Evolutionary conservation across 768 basidiomycete genomes (phyloP).

Genomic region (Phanerochaete carnosa): DNA sequence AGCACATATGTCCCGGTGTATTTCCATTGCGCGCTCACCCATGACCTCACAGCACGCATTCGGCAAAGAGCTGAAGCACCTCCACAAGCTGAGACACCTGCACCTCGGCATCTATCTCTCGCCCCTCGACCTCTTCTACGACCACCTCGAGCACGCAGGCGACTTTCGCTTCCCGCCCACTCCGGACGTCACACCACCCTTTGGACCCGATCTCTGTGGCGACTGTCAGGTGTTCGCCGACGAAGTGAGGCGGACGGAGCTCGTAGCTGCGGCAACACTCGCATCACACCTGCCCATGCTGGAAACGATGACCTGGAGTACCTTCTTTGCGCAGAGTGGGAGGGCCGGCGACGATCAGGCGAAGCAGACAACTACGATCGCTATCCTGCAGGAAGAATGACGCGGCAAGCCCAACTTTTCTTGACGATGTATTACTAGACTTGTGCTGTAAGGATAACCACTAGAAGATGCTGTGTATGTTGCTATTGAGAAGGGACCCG

Average conservation of each 20-base stretch:
- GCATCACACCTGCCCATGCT: constrained; percentile 43
- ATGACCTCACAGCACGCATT: constrained; percentile 37
- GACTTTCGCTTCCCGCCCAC: not conserved
- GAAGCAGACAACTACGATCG: constrained; percentile 31
- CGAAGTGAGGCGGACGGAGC: constrained; percentile 40
- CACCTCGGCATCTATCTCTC: constrained; percentile 66
- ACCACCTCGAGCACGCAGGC: constrained; percentile 34
- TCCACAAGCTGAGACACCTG: constrained; percentile 45
- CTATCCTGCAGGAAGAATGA: constrained; percentile 18
- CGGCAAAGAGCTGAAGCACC: constrained; percentile 40
- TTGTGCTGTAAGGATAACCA: too few species aligned
- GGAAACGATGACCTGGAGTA: constrained; percentile 48
- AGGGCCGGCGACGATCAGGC: constrained; percentile 10
- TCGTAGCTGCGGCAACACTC: constrained; percentile 44
- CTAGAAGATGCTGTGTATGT: too few species aligned
- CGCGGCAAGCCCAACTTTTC: too few species aligned
- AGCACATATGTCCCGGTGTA: not conserved
- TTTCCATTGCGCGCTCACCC: not conserved
- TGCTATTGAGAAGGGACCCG: too few species aligned
- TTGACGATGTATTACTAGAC: too few species aligned
- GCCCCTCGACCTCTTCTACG: constrained; percentile 43
- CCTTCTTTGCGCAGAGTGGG: constrained; percentile 34
- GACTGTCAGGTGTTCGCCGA: constrained; percentile 32
- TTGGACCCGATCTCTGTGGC: constrained; percentile 28
- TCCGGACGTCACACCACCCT: constrained; percentile 1